Conservation (phyloP, 768 basidiomycete species). For the Naganishia friedmannii region DNA sequence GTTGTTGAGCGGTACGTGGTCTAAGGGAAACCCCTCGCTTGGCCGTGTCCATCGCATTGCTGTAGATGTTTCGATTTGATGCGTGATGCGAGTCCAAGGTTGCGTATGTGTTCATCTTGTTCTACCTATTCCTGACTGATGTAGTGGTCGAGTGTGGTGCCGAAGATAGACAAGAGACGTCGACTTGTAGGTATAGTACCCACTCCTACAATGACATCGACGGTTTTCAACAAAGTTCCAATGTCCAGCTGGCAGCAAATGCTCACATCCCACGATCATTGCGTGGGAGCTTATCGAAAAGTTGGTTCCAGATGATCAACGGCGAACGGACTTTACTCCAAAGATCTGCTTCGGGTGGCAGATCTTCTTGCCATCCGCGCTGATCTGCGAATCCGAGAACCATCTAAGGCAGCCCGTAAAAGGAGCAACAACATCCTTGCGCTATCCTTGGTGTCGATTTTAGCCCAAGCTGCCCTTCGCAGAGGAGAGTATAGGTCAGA, state of each 20-base stretch:
- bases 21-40: background rate
- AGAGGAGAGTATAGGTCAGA: background rate
- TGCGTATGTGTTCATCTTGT: background rate
- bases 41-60: background rate
- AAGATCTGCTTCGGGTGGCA: background rate
- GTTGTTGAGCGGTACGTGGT: background rate
- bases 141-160: too few relatives aligned
- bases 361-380: background rate
- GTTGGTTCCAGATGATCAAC: too few relatives aligned
- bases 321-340: too few relatives aligned
- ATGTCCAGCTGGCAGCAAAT: too few relatives aligned
- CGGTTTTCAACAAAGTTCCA: too few relatives aligned
- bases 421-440: background rate
- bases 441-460: background rate
- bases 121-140: too few relatives aligned
- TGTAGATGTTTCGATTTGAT: background rate
- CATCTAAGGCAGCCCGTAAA: background rate
- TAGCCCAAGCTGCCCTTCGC: background rate
- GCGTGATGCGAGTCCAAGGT: background rate
- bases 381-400: background rate
- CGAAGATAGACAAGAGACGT: too few relatives aligned
- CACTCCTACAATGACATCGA: too few relatives aligned
- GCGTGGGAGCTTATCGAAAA: too few relatives aligned
- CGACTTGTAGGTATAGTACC: too few relatives aligned
- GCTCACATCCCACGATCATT: too few relatives aligned